Evolutionary conservation across 805 yeast genomes (phyloP), one percentile per base, ranked within the genome.

Genomic region (Saccharomyces cerevisiae): DNA sequence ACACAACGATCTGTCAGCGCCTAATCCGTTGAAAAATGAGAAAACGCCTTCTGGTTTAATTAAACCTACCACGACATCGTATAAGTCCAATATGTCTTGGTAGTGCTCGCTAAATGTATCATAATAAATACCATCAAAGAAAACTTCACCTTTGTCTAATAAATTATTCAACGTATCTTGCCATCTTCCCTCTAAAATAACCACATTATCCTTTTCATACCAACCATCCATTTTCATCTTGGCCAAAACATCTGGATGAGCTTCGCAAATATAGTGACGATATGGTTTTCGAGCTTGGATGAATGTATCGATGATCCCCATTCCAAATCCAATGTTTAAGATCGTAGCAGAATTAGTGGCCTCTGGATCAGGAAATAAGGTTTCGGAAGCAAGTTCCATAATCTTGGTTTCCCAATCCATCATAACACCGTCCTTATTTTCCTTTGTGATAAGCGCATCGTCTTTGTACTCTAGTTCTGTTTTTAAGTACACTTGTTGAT

Each of bases 51-150:
- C 79, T 6, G 94, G 88, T 66, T 86, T 85, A 59, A 91, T 71
- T 50, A 91, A 72, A 0, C 96, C 97, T 21, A 89, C 95, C 4
- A 88, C 77, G 11, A 79, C 66, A 70, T 92, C 97, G 65, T 85
- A 89, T 28, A 92, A 74, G 51, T 88, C 92, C 49, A 89, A 74
- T 94, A 91, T 87, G 66, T 91, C 97, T 57, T 76, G 76, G 69
- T 92, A 91, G 67, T 89, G 95, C 67, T 91, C 98, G 58, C 96
- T 87, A 68, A 86, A 91, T 0, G 98, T 92, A 68, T 91, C 98
- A 67, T 87, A 91, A 70, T 91, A 91, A 36, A 92, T 87, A 3
- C 97, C 97, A 66, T 90, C 89, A 69, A 91, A 87, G 62, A 83
- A 86, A 1, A 86, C 82, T 1, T 57, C 52, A 27, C 87, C 87